Conservation (phyloP, 2,329 filamentous ascomycete genomes). For the Cladobotryum mycophilum region DNA sequence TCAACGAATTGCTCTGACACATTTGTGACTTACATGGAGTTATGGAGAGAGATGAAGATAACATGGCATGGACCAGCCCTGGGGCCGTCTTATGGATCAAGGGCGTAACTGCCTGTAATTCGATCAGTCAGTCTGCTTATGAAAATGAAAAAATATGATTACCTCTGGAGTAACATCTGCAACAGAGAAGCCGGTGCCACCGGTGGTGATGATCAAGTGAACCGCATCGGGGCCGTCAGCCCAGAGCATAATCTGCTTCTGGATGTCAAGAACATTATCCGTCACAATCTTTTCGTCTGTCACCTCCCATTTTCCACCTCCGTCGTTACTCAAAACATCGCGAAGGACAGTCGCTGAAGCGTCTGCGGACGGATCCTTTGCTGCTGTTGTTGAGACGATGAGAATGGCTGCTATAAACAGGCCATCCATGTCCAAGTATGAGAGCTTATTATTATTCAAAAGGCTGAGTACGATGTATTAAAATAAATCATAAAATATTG, state of each 20-base stretch:
- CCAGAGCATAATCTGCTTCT: conserved; percentile 66
- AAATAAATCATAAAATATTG: no score
- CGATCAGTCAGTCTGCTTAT: not conserved
- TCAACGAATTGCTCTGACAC: not conserved
- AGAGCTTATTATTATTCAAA: no score
- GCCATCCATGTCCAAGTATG: conserved; percentile 4
- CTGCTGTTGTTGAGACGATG: conserved; percentile 85
- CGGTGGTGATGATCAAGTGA: conserved; percentile 81
- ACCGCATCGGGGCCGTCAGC: conserved; percentile 56
- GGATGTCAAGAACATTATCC: conserved; percentile 70
- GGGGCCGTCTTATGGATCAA: conserved; percentile 80
- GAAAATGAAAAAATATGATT: conserved; percentile 7
- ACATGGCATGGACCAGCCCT: conserved; percentile 92
- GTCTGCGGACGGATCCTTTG: conserved; percentile 72
- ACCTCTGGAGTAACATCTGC: conserved; percentile 88
- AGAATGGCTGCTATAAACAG: conserved; percentile 69
- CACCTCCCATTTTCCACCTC: conserved; percentile 65
- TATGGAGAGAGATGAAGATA: conserved; percentile 73
- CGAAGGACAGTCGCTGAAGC: conserved; percentile 61
- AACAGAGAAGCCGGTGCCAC: conserved; percentile 86
- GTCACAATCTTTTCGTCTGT: conserved; percentile 67
- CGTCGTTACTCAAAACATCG: conserved; percentile 61
- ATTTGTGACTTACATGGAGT: conserved; percentile 71
- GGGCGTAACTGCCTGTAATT: conserved; percentile 61
- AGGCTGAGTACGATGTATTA: no score